These are phyloP conservation scores for Mortierella sp. DNA, from an alignment of 371 early-diverging fungal genomes.

Conservation along the genomic window DNA sequence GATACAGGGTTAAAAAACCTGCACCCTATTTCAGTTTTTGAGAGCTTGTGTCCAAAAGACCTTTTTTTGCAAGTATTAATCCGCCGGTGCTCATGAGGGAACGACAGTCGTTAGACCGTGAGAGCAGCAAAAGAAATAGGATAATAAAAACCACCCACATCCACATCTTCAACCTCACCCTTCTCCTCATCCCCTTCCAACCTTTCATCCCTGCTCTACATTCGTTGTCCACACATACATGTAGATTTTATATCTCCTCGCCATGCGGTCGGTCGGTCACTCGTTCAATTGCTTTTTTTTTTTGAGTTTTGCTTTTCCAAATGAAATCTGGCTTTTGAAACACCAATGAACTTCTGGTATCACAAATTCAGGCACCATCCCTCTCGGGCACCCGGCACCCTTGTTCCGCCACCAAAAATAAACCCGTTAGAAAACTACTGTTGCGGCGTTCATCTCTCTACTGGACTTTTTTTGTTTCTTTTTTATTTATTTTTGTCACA, in stretches of 20 bases:
- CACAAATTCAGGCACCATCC: conserved; percentile 10
- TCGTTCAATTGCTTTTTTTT: background rate
- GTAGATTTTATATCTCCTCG: background rate
- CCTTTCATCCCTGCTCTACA: too few species aligned
- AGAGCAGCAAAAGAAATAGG: too few species aligned
- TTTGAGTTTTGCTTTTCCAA: background rate
- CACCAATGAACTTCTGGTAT: background rate
- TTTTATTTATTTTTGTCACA: background rate
- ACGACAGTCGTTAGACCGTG: too few species aligned
- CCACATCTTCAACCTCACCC: too few species aligned
- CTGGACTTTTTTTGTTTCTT: background rate
- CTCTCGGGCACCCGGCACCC: background rate
- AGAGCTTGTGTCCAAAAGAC: too few species aligned
- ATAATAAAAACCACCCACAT: too few species aligned
- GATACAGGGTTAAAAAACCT: background rate
- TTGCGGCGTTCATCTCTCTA: background rate
- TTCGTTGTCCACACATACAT: background rate
- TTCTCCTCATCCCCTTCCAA: too few species aligned
- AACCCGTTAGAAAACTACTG: background rate
- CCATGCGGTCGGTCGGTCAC: background rate
- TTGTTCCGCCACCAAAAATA: conserved; percentile 4
- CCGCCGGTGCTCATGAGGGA: too few species aligned
- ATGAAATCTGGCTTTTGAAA: conserved; percentile 5
- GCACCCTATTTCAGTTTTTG: too few species aligned
- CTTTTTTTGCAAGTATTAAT: too few species aligned